Evolutionary conservation across 129 eudicot genomes (phyloP).

Genomic region (Chrysanthemum seticuspe): DNA sequence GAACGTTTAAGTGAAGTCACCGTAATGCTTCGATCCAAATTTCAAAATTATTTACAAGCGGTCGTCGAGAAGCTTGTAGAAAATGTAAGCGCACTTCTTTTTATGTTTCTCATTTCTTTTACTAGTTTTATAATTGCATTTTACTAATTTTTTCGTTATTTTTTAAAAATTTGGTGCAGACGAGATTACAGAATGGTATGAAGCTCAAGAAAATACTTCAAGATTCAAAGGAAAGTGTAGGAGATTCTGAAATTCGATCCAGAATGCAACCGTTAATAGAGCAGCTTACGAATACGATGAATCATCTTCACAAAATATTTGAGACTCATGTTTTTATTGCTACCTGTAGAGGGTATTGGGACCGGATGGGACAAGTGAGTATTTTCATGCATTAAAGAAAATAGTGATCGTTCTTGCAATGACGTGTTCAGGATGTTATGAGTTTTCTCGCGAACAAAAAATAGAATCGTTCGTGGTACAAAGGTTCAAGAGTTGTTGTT

Average conservation of each 20-base stretch:
- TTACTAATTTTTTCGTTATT: background rate
- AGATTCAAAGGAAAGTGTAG: constrained; percentile 64
- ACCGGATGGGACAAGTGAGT: constrained; percentile 77
- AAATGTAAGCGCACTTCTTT: constrained; percentile 52
- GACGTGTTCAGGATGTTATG: constrained; percentile 61
- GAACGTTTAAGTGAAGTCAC: constrained; percentile 87
- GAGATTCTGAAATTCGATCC: constrained; percentile 61
- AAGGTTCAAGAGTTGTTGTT: constrained; percentile 70
- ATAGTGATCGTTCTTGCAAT: background rate
- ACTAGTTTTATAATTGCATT: too few species aligned
- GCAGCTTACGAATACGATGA: constrained; percentile 62
- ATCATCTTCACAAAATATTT: constrained; percentile 60
- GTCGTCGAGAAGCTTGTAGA: constrained; percentile 80
- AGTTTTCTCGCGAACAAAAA: constrained; percentile 73
- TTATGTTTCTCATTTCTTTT: too few species aligned
- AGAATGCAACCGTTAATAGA: constrained; percentile 77
- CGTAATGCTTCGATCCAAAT: constrained; percentile 81
- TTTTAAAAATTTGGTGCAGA: constrained; percentile 34
- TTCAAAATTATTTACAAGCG: constrained; percentile 75
- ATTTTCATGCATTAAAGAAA: background rate
- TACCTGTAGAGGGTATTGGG: constrained; percentile 82
- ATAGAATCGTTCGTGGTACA: constrained; percentile 84
- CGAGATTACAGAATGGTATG: constrained; percentile 62
- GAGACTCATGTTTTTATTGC: constrained; percentile 74
- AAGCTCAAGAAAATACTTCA: constrained; percentile 80